phyloP scores from a whole-genome alignment of 305 asterid species.

The Fraxinus nigra region DNA sequence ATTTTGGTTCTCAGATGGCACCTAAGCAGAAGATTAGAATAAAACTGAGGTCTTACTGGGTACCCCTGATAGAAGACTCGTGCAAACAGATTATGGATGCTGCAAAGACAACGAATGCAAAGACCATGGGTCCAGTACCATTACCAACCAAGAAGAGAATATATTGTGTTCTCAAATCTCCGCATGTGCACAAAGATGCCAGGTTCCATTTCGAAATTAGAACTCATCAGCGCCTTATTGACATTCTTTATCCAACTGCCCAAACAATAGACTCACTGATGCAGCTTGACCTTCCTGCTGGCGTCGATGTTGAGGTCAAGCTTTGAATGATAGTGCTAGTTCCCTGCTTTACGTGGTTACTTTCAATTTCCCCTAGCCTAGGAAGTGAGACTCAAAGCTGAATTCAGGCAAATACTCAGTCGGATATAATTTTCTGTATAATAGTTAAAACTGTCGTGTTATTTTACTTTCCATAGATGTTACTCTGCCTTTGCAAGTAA shows the following conservation, averaged over 20 bases:
- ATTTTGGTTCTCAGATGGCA: constrained; percentile 47
- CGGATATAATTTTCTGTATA: constrained; percentile 11
- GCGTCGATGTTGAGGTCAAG: constrained; percentile 98
- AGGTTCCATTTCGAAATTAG: constrained; percentile 86
- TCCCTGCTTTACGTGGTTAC: background rate
- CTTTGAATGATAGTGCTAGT: constrained; percentile 34
- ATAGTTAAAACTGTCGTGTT: constrained; percentile 13
- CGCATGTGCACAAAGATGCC: constrained; percentile 99
- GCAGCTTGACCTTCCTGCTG: constrained; percentile 93
- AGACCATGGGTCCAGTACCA: constrained; percentile 95
- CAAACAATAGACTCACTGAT: constrained; percentile 95
- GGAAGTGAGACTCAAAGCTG: constrained; percentile 11
- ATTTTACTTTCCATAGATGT: constrained; percentile 8
- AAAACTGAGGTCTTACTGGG: constrained; percentile 93
- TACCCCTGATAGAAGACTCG: constrained; percentile 77
- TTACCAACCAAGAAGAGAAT: constrained; percentile 83
- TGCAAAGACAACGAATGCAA: constrained; percentile 80
- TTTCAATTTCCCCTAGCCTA: constrained; percentile 13
- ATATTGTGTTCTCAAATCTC: constrained; percentile 91
- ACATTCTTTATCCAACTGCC: constrained; percentile 92
- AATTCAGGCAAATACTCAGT: constrained; percentile 14
- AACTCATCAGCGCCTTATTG: constrained; percentile 95
- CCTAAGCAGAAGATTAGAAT: constrained; percentile 90
- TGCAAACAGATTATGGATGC: constrained; percentile 90
- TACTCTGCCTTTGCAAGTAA: background rate